Evolutionary conservation across 2,329 filamentous ascomycete genomes (phyloP).

Genomic region (Phialophora verrucosa): DNA sequence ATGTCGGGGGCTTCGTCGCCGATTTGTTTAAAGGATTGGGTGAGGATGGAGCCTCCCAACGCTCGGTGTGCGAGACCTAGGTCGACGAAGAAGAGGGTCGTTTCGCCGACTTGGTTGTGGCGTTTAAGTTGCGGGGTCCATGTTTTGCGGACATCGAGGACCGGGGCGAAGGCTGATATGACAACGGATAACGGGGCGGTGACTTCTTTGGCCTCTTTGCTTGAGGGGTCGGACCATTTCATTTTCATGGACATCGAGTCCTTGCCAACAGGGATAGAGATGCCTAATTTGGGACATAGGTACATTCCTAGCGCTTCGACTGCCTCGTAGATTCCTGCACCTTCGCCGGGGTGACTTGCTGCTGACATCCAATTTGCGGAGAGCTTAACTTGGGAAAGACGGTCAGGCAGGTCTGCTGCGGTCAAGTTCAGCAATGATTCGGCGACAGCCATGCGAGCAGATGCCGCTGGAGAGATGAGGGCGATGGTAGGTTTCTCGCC

Average conservation of each 20-base stretch:
- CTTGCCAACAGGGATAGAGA: constrained; percentile 95
- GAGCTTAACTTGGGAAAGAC: constrained; percentile 78
- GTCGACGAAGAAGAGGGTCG: constrained; percentile 87
- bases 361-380: constrained; percentile 99
- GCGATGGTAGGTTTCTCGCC: constrained; percentile 90
- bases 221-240: constrained; percentile 78
- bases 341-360: constrained; percentile 90
- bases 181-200: constrained; percentile 90
- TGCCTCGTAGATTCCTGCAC: constrained; percentile 88
- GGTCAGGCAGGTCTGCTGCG: constrained; percentile 74
- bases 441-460: constrained; percentile 93
- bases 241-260: constrained; percentile 99
- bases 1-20: constrained; percentile 87
- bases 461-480: constrained; percentile 85
- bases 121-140: constrained; percentile 91
- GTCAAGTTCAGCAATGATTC: constrained; percentile 93
- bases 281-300: constrained; percentile 84
- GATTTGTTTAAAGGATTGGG: constrained; percentile 85
- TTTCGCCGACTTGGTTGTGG: constrained; percentile 85
- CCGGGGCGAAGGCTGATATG: constrained; percentile 87
- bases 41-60: constrained; percentile 87
- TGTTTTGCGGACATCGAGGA: constrained; percentile 80
- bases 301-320: constrained; percentile 93
- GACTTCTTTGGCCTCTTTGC: constrained; percentile 76
- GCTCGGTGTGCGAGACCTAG: constrained; percentile 79